Base-by-base conservation (phyloP, 176 grass and related monocot species). In the Miscanthus lutarioriparius region DNA sequence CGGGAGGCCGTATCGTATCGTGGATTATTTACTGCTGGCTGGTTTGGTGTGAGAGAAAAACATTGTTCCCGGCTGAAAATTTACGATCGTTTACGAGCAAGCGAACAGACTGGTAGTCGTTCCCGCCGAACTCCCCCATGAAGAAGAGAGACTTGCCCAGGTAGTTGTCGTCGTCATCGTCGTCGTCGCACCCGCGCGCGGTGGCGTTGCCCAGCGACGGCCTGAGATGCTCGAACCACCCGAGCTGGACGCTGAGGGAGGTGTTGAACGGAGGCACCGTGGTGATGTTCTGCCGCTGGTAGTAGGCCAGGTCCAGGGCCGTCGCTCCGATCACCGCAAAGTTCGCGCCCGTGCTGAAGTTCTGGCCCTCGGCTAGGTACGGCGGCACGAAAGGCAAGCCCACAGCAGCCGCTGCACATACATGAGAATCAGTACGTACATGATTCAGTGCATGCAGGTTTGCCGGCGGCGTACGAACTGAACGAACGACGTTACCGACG, bases 121-220 rank as follows among this genome's bases (percentile, higher is more conserved):
- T 94, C 16, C 84, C 81, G 19, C 89, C 92, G 39, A 94, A 80
- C 83, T 92, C 92, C n/a, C 92, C 89, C 25, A 94, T 64, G 73
- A 94, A 4, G 48, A 94, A 89, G 30, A 94, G 82, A 1, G 89
- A 89, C 26, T 22, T 72, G 27, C 67, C 70, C 12, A 91, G 51
- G 72, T 33, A 87, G 8, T n/a, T n/a, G n/a, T n/a, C n/a, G n/a
- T n/a, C n/a, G n/a, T n/a, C n/a, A n/a, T 72, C 64, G 3, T 23
- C 56, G 6, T n/a, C 54, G 53, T 56, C 16, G 53, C 53, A 56
- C 20, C 7, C 20, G n/a, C 53, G 20, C 53, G 15, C 0, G 4
- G 13, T 78, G 37, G 23, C 13, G 23, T 45, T 75, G 79, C 90
- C 86, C 33, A 88, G 64, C 8, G 76, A 85, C 3, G 88, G 79